phyloP scores from a whole-genome alignment of 1,284 basidiomycete species.

The Melampsora larici-populina region DNA sequence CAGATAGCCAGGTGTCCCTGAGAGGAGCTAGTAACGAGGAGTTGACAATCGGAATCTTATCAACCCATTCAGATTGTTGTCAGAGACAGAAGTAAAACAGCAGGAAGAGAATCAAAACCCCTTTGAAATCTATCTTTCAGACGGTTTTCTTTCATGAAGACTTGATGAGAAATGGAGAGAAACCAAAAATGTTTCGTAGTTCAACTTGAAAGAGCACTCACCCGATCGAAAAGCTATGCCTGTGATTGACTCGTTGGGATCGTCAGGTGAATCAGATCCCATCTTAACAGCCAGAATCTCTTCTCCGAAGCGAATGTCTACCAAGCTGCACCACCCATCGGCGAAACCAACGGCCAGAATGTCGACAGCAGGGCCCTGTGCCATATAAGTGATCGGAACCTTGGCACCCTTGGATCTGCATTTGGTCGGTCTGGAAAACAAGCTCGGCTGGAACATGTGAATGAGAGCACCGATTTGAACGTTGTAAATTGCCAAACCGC shows the following conservation, averaged over 20 bases:
- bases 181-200: conserved; percentile 45
- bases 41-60: conserved; percentile 51
- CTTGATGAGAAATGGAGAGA: no score
- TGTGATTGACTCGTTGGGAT: conserved; percentile 69
- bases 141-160: no score
- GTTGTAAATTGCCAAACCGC: conserved; percentile 90
- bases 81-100: no score
- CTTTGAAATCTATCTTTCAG: no score
- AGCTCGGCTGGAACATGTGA: conserved; percentile 19
- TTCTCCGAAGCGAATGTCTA: conserved; percentile 86
- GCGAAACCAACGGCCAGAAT: conserved; percentile 86
- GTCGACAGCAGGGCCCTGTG: conserved; percentile 92
- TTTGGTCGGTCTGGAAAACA: conserved; percentile 48
- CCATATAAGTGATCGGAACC: conserved; percentile 69
- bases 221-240: conserved; percentile 83
- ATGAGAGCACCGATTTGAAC: conserved; percentile 70
- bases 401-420: conserved; percentile 48
- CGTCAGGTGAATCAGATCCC: conserved; percentile 50
- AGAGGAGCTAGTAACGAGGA: conserved; percentile 81
- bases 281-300: conserved; percentile 81
- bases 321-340: conserved; percentile 79
- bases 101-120: no score
- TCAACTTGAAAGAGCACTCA: conserved; percentile 54
- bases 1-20: conserved; percentile 81
- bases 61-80: conserved; percentile 43